phyloP scores from a whole-genome alignment of 495 filamentous ascomycete genomes.

The Tuber indicum region DNA sequence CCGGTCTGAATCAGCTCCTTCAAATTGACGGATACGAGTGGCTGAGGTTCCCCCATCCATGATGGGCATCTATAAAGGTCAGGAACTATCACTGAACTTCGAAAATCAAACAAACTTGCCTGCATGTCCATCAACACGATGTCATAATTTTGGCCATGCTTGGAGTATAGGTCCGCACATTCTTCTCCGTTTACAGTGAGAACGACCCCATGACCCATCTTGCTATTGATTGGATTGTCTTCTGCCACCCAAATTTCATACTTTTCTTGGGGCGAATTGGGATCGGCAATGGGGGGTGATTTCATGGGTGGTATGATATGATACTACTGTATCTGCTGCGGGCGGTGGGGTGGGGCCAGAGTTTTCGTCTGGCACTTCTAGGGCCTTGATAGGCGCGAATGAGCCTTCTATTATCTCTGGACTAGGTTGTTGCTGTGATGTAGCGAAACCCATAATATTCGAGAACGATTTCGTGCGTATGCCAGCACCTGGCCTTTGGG shows the following conservation, averaged over 20 bases:
- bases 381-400: conserved; percentile 45
- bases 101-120: conserved; percentile 47
- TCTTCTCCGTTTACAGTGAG: conserved; percentile 81
- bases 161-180: conserved; percentile 63
- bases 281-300: background rate
- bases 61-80: conserved; percentile 70
- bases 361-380: conserved; percentile 45
- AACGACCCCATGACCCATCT: conserved; percentile 63
- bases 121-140: conserved; percentile 97
- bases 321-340: background rate
- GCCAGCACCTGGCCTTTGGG: background rate
- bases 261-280: background rate
- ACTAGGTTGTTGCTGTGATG: conserved; percentile 36
- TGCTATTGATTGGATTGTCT: conserved; percentile 88
- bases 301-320: background rate
- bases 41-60: conserved; percentile 80
- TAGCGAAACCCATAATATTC: background rate
- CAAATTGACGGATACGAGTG: conserved; percentile 70
- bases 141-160: conserved; percentile 56
- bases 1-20: conserved; percentile 43
- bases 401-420: conserved; percentile 45
- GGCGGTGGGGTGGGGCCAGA: background rate
- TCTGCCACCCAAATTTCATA: conserved; percentile 75
- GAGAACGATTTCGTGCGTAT: conserved; percentile 21
- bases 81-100: conserved; percentile 12